Base-by-base conservation (phyloP, 768 basidiomycete species). In the Russula griseocarnosa region DNA sequence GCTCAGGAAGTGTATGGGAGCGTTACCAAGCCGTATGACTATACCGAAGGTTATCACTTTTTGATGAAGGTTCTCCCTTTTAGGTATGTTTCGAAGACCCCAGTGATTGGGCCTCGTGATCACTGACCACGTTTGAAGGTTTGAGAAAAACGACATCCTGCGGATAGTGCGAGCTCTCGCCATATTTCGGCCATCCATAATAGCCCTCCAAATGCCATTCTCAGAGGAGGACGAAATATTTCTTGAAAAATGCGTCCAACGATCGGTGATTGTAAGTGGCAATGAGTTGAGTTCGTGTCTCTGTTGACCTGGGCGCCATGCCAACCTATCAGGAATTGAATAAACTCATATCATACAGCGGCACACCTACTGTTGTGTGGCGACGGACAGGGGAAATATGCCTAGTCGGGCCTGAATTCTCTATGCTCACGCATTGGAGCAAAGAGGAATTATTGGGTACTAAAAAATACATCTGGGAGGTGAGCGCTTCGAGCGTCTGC, bases 291-390 rank as follows among this genome's bases (percentile, higher is more conserved):
- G 22, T 50, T 53, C 14, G 20, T 42, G 54, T 52, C 54, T 30
- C 38, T 67, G 60, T 51, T 68, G 55, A 66, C 36, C 36, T 14
- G 44, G 62, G 24, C 38, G 32, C 18, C 28, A 22, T 38, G 46
- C 56, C 26, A 28, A 28, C 53, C 64, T 18, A 55, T 13, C 67
- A 96, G 93, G 96, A 98, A 79, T 82, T 98, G 61, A 93, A 97
- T 76, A 98, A 97, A 76, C 82, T 98, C 66, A 97, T 98, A 63
- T 94, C 93, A 57, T 97, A 92, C 74, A 95, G 90, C 69, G 96
- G 96, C 13, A 98, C 96, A 32, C 96, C 96, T 3, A 98, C 96
- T 1, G 94, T 95, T 47, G 91, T 96, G 13, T 99, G 96, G 96
- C 87, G 97, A 51, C 83, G 97, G 56, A 99, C 97, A 22, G 97